These are phyloP conservation scores for Digitaria exilis DNA, from an alignment of 202 grass and related monocot species.

Conservation along the genomic window DNA sequence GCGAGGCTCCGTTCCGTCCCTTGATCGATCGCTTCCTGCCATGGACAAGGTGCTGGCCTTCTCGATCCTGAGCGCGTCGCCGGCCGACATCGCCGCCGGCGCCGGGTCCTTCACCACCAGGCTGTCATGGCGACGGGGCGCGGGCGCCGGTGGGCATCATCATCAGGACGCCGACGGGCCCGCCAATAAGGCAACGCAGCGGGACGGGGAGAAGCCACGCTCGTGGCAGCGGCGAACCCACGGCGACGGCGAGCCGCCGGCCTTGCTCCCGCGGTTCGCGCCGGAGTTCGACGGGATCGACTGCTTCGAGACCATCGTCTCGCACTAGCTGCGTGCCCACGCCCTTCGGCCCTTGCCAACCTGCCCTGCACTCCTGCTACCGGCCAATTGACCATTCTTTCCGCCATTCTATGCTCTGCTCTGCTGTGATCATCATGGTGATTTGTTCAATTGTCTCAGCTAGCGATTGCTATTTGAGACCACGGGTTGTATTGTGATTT, in stretches of 20 bases:
- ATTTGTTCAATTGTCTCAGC: neutral
- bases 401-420: neutral
- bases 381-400: neutral
- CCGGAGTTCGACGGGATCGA: conserved; percentile 75
- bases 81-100: conserved; percentile 41
- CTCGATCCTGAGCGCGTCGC: conserved; percentile 59
- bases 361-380: too few species aligned
- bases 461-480: neutral
- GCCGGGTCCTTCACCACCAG: conserved; percentile 3
- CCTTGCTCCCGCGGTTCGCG: conserved; percentile 45
- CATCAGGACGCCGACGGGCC: neutral
- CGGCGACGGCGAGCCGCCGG: neutral
- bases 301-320: conserved; percentile 76
- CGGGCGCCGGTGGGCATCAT: neutral
- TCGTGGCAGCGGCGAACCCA: too few species aligned
- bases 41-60: conserved; percentile 73
- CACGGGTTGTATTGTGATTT: neutral
- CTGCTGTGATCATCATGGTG: neutral
- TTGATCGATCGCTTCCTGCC: too few species aligned
- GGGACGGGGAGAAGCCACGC: neutral
- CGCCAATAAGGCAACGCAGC: neutral
- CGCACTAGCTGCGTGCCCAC: conserved; percentile 36
- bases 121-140: conserved; percentile 39
- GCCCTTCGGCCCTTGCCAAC: too few species aligned
- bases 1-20: neutral